A percentile compares a stretch with the other conserved stretches of the same genome.
These are phyloP conservation scores for Sporobolomyces phaffii DNA, from an alignment of 768 basidiomycete species.

Conservation along the genomic window DNA sequence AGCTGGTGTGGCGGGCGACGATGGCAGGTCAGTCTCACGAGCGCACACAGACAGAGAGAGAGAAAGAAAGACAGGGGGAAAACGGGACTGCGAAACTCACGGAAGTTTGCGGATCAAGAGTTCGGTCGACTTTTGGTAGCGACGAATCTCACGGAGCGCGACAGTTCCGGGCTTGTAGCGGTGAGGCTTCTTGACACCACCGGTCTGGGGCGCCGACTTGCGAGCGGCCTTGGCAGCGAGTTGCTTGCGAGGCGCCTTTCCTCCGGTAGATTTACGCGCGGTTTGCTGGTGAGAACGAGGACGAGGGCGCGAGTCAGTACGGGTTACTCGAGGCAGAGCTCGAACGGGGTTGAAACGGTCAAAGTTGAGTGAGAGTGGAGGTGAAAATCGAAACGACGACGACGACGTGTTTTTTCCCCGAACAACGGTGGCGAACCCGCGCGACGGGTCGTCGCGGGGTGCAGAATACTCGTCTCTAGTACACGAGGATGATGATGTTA, in stretches of 20 bases:
- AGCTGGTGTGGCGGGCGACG: conserved; percentile 42
- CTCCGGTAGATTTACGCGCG: conserved; percentile 45
- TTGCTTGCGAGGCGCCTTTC: conserved; percentile 64
- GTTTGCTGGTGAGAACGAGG: conserved; percentile 41
- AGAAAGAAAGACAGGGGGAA: neutral
- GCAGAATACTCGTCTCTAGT: neutral
- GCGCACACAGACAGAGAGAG: neutral
- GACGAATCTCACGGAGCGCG: conserved; percentile 67
- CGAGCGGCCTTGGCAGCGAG: conserved; percentile 91
- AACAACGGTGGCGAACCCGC: neutral
- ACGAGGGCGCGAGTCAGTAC: neutral
- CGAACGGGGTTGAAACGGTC: neutral
- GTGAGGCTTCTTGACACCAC: conserved; percentile 87
- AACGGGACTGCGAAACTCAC: conserved; percentile 6
- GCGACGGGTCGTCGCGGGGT: neutral
- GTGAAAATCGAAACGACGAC: neutral
- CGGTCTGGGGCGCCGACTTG: conserved; percentile 74
- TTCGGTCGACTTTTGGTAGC: conserved; percentile 53
- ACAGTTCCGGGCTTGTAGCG: conserved; percentile 73
- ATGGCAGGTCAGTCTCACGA: neutral
- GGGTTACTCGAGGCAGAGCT: neutral
- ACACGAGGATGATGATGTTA: neutral
- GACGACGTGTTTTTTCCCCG: neutral
- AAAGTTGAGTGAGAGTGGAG: neutral
- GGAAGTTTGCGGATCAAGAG: conserved; percentile 54